Evolutionary conservation across 1,284 basidiomycete genomes (phyloP), one percentile per base, ranked within the genome.

Genomic region (Xanthoconium separans): DNA sequence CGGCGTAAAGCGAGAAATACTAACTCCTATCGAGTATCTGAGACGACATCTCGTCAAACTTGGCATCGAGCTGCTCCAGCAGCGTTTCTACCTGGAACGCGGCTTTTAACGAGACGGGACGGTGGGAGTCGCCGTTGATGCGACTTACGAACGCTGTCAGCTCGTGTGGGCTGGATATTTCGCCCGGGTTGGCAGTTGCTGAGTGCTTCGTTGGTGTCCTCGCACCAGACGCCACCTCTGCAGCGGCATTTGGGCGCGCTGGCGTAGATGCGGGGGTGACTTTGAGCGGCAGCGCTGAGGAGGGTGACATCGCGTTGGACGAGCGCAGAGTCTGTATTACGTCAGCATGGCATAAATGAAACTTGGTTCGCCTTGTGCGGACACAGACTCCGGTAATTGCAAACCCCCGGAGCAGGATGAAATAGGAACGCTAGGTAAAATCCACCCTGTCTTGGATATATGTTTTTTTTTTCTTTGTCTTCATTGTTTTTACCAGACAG

Each of bases 31-130:
- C 88, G 47, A 92, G 77, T 58, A 92, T 88, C 68, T 91, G 87
- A 16, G 74, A 75, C 40, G 90, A 91, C 89, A 91, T 92, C 51
- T 89, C 86, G 60, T 92, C 89, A 64, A 92, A 92, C 60, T 89
- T 90, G 41, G 79, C 59, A 61, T 92, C 90, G 20, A 92, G 75
- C 62, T 91, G 85, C 63, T 89, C 88, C 10, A 92, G 72, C 33
- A 92, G 72, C 10, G 80, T 84, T 71, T 92, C 89, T 15, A 92
- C 89, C 89, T 92, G 43, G 27, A 54, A 56, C 18, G 40, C 31
- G 39, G 47, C 39, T 18, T 42, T 46, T 34, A 33, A 52, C 29
- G 24, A 24, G 24, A 50, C 11, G 22, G 34, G 52, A 15, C 18
- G 9, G 30, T 29, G 30, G n/a, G 36, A 44, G 50, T 46, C 51